These are phyloP conservation scores for Effrenium voratum DNA, from an alignment of 73 alveolate species.

Conservation along the genomic window DNA sequence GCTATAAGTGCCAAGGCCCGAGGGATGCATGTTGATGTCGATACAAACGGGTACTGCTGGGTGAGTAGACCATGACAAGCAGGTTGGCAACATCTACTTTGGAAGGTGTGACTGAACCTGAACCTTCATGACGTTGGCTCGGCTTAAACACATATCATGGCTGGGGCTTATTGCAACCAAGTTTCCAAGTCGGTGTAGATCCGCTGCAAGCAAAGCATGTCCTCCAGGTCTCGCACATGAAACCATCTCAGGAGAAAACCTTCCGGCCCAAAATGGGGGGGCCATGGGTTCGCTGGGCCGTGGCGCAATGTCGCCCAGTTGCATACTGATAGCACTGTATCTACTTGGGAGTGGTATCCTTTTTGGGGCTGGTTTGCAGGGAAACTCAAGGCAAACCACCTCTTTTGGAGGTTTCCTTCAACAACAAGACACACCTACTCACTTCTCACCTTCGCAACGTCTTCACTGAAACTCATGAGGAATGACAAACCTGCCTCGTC, in stretches of 20 bases:
- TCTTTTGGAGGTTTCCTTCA: too few species aligned
- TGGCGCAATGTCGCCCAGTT: too few species aligned
- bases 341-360: too few species aligned
- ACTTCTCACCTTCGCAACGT: too few species aligned
- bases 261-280: background rate
- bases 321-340: too few species aligned
- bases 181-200: conserved; percentile 78
- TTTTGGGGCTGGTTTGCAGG: too few species aligned
- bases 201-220: conserved; percentile 87
- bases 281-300: background rate
- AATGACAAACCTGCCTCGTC: too few species aligned
- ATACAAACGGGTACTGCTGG: background rate
- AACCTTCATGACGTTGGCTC: background rate
- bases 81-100: background rate
- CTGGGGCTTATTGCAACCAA: background rate
- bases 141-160: too few species aligned
- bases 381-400: too few species aligned
- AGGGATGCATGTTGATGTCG: background rate
- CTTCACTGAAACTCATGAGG: too few species aligned
- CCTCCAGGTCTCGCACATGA: background rate
- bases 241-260: background rate
- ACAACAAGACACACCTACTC: too few species aligned
- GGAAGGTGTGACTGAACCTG: background rate
- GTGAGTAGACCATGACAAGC: too few species aligned
- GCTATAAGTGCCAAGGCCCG: background rate